phyloP scores from a whole-genome alignment of 352 stramenopile genomes.

The Globisporangium apiculatum region DNA sequence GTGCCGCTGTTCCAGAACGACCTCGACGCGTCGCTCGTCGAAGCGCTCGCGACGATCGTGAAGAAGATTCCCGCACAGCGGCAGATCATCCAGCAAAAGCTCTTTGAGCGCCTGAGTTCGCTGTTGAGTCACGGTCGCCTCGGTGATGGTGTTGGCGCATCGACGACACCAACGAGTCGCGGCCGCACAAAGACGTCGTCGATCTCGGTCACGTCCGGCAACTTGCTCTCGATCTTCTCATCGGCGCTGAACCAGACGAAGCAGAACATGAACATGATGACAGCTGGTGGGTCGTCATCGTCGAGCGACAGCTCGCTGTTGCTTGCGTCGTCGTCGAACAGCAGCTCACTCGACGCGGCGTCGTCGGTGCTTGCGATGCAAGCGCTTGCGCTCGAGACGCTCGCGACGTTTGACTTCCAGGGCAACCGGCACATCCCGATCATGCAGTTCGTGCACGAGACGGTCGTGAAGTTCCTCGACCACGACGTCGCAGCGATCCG shows the following conservation, averaged over 20 bases:
- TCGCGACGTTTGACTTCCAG: conserved; percentile 84
- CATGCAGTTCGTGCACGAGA: conserved; percentile 86
- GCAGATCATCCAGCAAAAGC: conserved; percentile 69
- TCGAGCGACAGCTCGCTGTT: conserved; percentile 31
- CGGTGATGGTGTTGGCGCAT: conserved; percentile 33
- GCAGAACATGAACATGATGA: conserved; percentile 29
- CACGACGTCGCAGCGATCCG: conserved; percentile 80
- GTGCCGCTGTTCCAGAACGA: conserved; percentile 79
- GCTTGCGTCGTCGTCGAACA: conserved; percentile 3
- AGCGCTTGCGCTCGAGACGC: conserved; percentile 73
- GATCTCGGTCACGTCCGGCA: conserved; percentile 58
- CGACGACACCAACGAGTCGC: conserved; percentile 51
- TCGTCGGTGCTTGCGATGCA: conserved; percentile 73
- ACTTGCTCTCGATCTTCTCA: conserved; percentile 65
- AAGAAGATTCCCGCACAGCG: conserved; percentile 79
- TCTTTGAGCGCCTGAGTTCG: conserved; percentile 76
- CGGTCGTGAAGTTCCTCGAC: conserved; percentile 83
- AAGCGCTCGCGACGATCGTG: conserved; percentile 79
- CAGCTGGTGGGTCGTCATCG: conserved; percentile 21
- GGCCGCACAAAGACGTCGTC: conserved; percentile 70
- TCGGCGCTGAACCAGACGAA: conserved; percentile 42
- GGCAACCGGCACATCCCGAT: conserved; percentile 81
- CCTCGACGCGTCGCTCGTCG: conserved; percentile 69
- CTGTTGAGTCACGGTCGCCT: conserved; percentile 52
- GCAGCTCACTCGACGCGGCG: conserved; percentile 25